Conservation (phyloP, 345 rosid species). For the Populus pruinosa region DNA sequence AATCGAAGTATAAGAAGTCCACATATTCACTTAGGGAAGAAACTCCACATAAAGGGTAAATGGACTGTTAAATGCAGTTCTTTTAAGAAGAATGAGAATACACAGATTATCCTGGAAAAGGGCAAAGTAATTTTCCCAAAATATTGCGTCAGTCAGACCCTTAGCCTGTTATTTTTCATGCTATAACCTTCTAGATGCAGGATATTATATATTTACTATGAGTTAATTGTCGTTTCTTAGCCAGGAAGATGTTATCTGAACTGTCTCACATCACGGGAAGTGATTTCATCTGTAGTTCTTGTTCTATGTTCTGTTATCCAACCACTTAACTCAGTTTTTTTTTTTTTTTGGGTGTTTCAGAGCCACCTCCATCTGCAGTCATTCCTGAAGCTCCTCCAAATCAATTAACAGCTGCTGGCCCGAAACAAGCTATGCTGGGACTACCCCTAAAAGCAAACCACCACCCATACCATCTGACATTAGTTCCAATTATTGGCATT, state of each 20-base stretch:
- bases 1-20: too few species aligned
- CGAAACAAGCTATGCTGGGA: slow-evolving; percentile 47
- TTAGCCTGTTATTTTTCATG: too few species aligned
- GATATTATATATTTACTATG: too few species aligned
- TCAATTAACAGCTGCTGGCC: slow-evolving; percentile 62
- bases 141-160: too few species aligned
- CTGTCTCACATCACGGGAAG: not conserved
- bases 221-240: not conserved
- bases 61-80: too few species aligned
- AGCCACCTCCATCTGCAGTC: slow-evolving; percentile 39
- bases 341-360: slow-evolving; percentile 17
- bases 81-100: too few species aligned
- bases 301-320: not conserved
- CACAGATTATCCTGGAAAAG: too few species aligned
- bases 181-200: too few species aligned
- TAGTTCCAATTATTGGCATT: slow-evolving; percentile 63
- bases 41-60: too few species aligned
- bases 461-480: slow-evolving; percentile 56
- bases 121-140: not conserved
- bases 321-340: slow-evolving; percentile 1
- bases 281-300: not conserved
- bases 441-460: slow-evolving; percentile 39
- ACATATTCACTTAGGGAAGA: too few species aligned
- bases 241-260: not conserved
- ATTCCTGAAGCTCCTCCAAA: slow-evolving; percentile 41